Conservation (phyloP, 2,329 filamentous ascomycete genomes). For the Cladophialophora chaetospira region DNA sequence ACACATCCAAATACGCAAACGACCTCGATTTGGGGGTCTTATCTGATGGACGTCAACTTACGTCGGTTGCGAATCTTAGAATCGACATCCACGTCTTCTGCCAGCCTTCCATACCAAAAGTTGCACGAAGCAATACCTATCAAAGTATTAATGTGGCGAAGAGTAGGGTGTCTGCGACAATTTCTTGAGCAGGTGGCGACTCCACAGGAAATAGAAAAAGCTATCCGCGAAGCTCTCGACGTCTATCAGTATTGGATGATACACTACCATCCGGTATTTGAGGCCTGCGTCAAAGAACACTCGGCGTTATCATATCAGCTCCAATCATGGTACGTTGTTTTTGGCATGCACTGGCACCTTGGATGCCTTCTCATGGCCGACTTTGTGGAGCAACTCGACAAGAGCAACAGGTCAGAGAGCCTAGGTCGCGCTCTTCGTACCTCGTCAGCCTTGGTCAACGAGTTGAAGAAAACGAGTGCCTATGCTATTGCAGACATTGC, state of each 20-base stretch:
- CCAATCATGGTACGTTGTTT: slow-evolving; percentile 15
- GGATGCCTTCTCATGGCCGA: neutral
- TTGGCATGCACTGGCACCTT: slow-evolving; percentile 3
- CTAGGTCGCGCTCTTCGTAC: neutral
- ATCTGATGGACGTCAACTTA: neutral
- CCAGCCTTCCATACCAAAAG: neutral
- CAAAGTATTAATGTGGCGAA: slow-evolving; percentile 12
- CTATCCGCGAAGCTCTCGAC: slow-evolving; percentile 1
- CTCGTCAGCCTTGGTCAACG: slow-evolving; percentile 3
- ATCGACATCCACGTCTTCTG: neutral
- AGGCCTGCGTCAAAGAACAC: neutral
- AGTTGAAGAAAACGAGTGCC: slow-evolving; percentile 3
- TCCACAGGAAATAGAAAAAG: neutral
- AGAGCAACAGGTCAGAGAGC: neutral
- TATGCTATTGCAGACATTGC: slow-evolving; percentile 7
- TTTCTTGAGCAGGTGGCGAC: neutral
- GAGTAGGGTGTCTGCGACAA: neutral
- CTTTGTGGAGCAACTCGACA: slow-evolving; percentile 1
- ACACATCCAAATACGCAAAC: neutral
- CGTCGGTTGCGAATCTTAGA: neutral
- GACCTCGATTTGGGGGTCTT: neutral
- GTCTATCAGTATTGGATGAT: slow-evolving; percentile 4
- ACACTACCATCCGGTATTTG: slow-evolving; percentile 4
- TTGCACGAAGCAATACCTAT: slow-evolving; percentile 4
- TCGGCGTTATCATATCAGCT: neutral